phyloP scores from a whole-genome alignment of 495 filamentous ascomycete species.

The Neurospora sp. region DNA sequence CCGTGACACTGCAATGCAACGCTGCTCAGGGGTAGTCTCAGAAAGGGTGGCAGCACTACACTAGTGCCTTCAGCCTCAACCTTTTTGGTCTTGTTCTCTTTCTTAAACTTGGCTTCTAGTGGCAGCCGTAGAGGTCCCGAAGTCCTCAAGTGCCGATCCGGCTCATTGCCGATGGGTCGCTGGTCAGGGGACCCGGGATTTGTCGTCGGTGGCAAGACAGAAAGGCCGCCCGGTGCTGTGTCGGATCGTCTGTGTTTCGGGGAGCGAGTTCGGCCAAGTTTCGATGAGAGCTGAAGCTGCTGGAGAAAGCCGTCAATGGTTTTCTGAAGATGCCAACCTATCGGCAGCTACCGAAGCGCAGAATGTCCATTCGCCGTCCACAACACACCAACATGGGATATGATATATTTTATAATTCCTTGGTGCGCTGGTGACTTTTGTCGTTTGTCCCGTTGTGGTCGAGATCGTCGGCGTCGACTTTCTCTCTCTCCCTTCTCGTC shows the following conservation, averaged over 20 bases:
- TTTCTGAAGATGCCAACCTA: not conserved
- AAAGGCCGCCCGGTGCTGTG: not conserved
- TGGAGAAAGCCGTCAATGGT: not conserved
- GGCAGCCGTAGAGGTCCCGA: not conserved
- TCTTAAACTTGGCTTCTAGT: conserved; percentile 78
- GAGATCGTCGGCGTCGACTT: not conserved
- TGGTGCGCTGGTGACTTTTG: not conserved
- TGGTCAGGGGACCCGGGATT: not conserved
- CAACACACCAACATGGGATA: not conserved
- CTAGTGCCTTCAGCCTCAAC: conserved; percentile 73
- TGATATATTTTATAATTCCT: not conserved
- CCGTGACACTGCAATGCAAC: not conserved
- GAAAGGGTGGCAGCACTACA: not conserved
- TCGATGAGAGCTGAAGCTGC: not conserved
- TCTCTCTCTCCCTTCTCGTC: not conserved
- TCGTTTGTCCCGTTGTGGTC: not conserved
- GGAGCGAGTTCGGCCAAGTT: not conserved
- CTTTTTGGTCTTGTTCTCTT: conserved; percentile 86
- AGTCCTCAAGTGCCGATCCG: not conserved
- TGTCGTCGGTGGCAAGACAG: not conserved
- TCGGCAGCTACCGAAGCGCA: not conserved
- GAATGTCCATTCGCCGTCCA: not conserved
- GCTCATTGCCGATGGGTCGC: not conserved
- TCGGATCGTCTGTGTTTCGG: not conserved
- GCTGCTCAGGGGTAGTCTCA: not conserved